Percentiles rank a stretch among this genome's conserved stretches.
These are phyloP conservation scores for Calonectria ilicicola DNA, from an alignment of 2,329 filamentous ascomycete genomes.

Conservation along the genomic window DNA sequence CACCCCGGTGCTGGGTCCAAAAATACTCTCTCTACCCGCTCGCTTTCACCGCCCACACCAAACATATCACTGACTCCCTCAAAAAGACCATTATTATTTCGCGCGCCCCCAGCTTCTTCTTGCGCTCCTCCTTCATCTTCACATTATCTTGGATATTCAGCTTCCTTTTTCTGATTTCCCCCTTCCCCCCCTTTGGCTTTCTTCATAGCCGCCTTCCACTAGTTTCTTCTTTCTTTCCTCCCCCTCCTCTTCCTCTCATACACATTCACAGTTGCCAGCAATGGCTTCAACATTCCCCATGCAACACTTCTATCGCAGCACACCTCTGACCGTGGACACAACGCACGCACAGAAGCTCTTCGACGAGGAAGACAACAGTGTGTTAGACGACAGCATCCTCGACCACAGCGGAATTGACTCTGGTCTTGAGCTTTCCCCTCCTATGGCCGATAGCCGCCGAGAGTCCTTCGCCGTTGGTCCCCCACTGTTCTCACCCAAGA, in stretches of 20 bases:
- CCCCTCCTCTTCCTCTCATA: slow-evolving; percentile 26
- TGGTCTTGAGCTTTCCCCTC: slow-evolving; percentile 72
- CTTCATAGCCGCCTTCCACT: slow-evolving; percentile 34
- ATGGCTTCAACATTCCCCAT: slow-evolving; percentile 66
- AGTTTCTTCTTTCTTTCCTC: slow-evolving; percentile 34
- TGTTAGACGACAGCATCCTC: slow-evolving; percentile 71
- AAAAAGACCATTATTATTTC: slow-evolving; percentile 43
- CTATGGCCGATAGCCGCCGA: slow-evolving; percentile 71
- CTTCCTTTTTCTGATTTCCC: slow-evolving; percentile 35
- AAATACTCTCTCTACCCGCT: slow-evolving; percentile 22
- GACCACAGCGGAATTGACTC: slow-evolving; percentile 71
- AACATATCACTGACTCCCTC: slow-evolving; percentile 42
- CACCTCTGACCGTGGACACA: slow-evolving; percentile 66
- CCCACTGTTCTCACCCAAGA: slow-evolving; percentile 73
- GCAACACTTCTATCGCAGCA: slow-evolving; percentile 64
- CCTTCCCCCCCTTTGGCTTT: slow-evolving; percentile 38
- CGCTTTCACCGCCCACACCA: slow-evolving; percentile 42
- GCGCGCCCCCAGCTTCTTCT: slow-evolving; percentile 42
- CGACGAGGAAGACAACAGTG: slow-evolving; percentile 70
- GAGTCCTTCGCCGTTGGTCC: slow-evolving; percentile 71
- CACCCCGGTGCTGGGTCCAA: slow-evolving; percentile 24
- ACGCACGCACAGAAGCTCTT: slow-evolving; percentile 66
- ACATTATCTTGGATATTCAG: slow-evolving; percentile 31
- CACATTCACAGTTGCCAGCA: slow-evolving; percentile 41
- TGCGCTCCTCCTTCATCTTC: slow-evolving; percentile 38